Conservation (phyloP, 768 basidiomycete genomes). For the Pisolithus albus region DNA sequence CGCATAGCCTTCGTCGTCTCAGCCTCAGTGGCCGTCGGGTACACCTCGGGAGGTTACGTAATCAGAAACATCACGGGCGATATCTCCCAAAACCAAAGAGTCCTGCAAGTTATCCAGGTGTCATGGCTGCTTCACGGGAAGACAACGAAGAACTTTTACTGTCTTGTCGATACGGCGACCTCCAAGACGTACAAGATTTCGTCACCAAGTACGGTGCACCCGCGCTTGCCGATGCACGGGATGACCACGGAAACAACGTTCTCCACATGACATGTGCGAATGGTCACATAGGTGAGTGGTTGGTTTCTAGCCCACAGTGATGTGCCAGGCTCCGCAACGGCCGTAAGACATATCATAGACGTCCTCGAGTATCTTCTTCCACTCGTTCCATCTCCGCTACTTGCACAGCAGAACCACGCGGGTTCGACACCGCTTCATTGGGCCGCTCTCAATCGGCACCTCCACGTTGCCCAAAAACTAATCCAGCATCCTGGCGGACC, state of each 20-base stretch:
- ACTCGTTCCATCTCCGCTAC: slow-evolving; percentile 42
- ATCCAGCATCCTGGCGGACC: slow-evolving; percentile 52
- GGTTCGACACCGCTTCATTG: slow-evolving; percentile 87
- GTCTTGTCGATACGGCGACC: slow-evolving; percentile 81
- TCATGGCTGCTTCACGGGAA: slow-evolving; percentile 32
- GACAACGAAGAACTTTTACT: slow-evolving; percentile 72
- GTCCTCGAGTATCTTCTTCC: slow-evolving; percentile 70
- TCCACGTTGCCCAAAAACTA: slow-evolving; percentile 52
- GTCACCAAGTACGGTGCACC: slow-evolving; percentile 49
- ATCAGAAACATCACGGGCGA: background rate
- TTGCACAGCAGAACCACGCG: slow-evolving; percentile 59
- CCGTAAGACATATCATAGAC: slow-evolving; percentile 52
- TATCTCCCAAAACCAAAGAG: background rate
- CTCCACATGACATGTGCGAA: slow-evolving; percentile 88
- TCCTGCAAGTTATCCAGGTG: background rate
- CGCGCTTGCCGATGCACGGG: slow-evolving; percentile 44
- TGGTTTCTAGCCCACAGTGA: background rate
- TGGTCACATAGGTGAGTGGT: slow-evolving; percentile 70
- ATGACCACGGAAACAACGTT: slow-evolving; percentile 72
- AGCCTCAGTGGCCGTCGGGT: too few species aligned
- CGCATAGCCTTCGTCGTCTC: too few species aligned
- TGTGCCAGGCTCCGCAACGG: slow-evolving; percentile 27
- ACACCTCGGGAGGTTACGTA: too few species aligned
- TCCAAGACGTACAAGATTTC: slow-evolving; percentile 69
- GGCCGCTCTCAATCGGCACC: slow-evolving; percentile 82